Percentiles rank a stretch among this genome's conserved stretches.
Evolutionary conservation across 2,329 filamentous ascomycete species (phyloP).

Genomic region (Zasmidium citrigriseum): DNA sequence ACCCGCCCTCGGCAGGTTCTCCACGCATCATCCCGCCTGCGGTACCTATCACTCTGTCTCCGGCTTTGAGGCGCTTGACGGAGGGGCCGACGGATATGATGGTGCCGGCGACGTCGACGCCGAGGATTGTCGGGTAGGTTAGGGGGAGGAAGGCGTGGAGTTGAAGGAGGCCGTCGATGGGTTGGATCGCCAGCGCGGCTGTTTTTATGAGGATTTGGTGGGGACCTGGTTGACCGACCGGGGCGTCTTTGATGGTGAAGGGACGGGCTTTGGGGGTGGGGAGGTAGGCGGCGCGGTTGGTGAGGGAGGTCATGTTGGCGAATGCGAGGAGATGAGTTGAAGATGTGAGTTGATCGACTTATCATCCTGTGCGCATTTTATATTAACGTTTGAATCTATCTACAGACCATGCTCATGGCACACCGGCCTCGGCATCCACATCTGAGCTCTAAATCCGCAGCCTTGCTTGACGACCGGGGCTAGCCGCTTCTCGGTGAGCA

Average conservation of each 20-base stretch:
- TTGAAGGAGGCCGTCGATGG: constrained; percentile 31
- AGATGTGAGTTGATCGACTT: no score
- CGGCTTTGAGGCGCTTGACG: constrained; percentile 58
- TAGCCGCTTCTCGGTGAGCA: no score
- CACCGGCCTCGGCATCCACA: no score
- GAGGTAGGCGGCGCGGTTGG: constrained; percentile 27
- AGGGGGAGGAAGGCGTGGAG: constrained; percentile 15
- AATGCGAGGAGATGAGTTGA: background rate
- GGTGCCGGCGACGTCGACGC: constrained; percentile 54
- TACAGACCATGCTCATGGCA: no score
- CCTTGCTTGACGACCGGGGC: no score
- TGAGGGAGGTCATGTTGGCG: constrained; percentile 1
- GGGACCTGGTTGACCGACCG: constrained; percentile 19
- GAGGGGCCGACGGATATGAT: constrained; percentile 55
- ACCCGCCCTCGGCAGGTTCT: constrained; percentile 17
- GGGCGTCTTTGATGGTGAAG: constrained; percentile 22
- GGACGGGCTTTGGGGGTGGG: constrained; percentile 15
- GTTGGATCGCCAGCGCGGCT: constrained; percentile 40
- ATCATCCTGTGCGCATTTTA: no score
- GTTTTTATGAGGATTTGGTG: constrained; percentile 40
- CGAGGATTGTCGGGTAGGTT: constrained; percentile 41
- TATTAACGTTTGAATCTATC: no score
- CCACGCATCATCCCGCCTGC: constrained; percentile 7
- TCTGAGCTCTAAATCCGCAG: no score
- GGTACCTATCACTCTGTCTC: constrained; percentile 53